Evolutionary conservation across 148 eudicot species (phyloP).

Genomic region (Agrostemma githago): DNA sequence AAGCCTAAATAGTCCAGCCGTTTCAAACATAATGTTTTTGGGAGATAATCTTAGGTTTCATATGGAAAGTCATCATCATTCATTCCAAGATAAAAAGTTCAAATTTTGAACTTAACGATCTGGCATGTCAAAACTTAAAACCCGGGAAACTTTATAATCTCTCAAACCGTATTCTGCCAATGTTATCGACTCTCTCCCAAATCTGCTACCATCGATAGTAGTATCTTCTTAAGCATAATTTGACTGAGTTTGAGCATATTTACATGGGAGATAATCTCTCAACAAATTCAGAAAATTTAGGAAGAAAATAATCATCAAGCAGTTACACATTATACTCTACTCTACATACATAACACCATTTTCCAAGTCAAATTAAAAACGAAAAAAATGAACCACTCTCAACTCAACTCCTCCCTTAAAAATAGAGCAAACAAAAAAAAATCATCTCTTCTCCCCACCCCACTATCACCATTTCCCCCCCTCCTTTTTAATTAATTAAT

Average conservation of each 20-base stretch:
- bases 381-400: background rate
- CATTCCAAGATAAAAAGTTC: no score
- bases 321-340: background rate
- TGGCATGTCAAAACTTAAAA: no score
- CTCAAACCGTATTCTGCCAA: no score
- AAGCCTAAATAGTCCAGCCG: no score
- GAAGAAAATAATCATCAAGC: slow-evolving; percentile 10
- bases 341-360: background rate
- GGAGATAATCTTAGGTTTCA: no score
- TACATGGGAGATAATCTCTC: background rate
- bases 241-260: background rate
- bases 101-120: no score
- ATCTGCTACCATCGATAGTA: no score
- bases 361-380: background rate
- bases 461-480: slow-evolving; percentile 7
- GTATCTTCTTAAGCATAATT: background rate
- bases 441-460: background rate
- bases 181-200: no score
- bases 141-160: no score
- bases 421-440: background rate
- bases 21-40: no score
- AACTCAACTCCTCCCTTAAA: background rate
- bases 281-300: slow-evolving; percentile 20
- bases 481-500: background rate
- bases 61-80: no score